Evolutionary conservation across 2,329 filamentous ascomycete genomes (phyloP), one percentile per base, ranked within the genome.

Genomic region (Arachnopeziza araneosa): DNA sequence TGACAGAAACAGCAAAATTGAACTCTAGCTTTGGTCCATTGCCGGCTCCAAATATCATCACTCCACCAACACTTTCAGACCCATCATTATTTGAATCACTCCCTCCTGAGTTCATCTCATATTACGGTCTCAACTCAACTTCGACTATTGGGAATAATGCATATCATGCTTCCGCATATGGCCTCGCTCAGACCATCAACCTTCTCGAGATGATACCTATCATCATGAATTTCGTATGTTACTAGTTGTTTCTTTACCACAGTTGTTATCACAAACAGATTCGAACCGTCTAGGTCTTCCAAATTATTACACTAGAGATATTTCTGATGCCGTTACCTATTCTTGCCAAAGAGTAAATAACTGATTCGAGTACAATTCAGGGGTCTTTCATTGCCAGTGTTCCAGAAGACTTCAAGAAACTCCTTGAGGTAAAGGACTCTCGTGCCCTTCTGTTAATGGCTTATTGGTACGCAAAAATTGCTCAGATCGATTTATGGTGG

Each of bases 401-500:
- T 19, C 36, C 36, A 44, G 36, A 44, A 14, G 36, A 44, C 36
- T 44, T 44, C 12, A 44, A 44, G 17, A 14, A 44, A 6, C 62
- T 85, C 24, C 66, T 86, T 1, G 70, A 77, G 56, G 48, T 61
- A 0, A 85, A 81, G 60, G 83, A 86, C 52, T 70, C 78, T 1
- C 72, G 76, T 23, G 83, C 82, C 0, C 66, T 87, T 60, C 67
- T 85, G 12, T 64, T 86, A 49, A 69, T 85, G 19, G 75, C 77
- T 0, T 82, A 80, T 70, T 86, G 81, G 82, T 83, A 80, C 68
- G 77, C 79, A 17, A 77, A 79, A 63, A 68, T 80, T 17, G 75
- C 73, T 17, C 67, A 71, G 4, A 68, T 72, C 17, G 23, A 24
- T 21, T 67, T 71, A 17, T 83, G 80, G 81, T 83, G 78, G 78